A percentile compares a stretch with the other conserved stretches of the same genome.
Evolutionary conservation across 2,329 filamentous ascomycete species (phyloP).

Genomic region (Fusarium sterilihyphosum): DNA sequence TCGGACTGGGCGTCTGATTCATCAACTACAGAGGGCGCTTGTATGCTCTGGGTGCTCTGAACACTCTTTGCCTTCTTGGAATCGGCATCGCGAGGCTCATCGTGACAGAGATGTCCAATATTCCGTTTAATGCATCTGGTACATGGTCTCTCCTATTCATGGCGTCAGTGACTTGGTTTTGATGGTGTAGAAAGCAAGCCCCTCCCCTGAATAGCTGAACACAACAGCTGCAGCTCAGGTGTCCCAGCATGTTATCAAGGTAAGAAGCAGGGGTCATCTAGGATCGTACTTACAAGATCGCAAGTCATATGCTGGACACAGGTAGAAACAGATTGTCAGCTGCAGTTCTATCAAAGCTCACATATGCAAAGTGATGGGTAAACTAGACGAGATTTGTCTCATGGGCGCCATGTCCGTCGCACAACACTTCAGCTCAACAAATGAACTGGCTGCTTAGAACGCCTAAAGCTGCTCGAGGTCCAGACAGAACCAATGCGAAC

Average conservation of each 20-base stretch:
- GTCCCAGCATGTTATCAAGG: constrained; percentile 13
- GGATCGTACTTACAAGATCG: constrained; percentile 76
- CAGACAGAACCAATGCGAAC: constrained; percentile 33
- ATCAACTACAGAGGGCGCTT: constrained; percentile 63
- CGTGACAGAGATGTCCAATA: constrained; percentile 97
- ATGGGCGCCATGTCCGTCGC: constrained; percentile 26
- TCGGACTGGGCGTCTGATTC: constrained; percentile 66
- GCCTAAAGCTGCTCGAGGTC: constrained; percentile 19
- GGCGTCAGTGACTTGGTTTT: constrained; percentile 41
- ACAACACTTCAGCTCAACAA: constrained; percentile 25
- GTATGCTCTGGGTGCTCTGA: constrained; percentile 55
- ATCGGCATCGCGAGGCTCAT: constrained; percentile 89
- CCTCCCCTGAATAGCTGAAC: constrained; percentile 6
- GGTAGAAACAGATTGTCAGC: constrained; percentile 42
- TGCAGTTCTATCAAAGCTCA: constrained; percentile 30
- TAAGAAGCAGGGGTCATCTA: constrained; percentile 38
- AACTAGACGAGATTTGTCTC: constrained; percentile 14
- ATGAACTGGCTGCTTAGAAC: constrained; percentile 24
- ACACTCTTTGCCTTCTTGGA: constrained; percentile 79
- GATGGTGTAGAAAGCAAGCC: constrained; percentile 23
- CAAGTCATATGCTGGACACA: constrained; percentile 83
- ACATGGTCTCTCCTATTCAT: constrained; percentile 86
- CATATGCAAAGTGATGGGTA: constrained; percentile 20
- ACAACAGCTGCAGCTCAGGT: constrained; percentile 20
- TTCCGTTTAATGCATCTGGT: constrained; percentile 98